Evolutionary conservation across 768 basidiomycete genomes (phyloP), one percentile per base, ranked within the genome.

Genomic region (Boletus reticuloceps): DNA sequence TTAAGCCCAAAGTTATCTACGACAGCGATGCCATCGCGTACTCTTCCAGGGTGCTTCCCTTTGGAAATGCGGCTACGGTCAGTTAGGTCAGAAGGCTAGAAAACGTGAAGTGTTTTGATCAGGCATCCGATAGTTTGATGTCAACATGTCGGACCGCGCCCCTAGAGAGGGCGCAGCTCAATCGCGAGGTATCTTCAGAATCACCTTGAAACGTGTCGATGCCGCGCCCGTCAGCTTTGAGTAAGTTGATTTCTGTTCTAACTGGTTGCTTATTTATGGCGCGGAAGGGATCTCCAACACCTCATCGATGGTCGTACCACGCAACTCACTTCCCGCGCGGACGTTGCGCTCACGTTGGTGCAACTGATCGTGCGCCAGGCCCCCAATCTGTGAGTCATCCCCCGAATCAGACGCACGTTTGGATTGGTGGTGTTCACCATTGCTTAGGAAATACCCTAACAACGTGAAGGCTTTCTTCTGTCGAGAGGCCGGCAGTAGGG

Each of bases 351-450:
- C 0, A 83, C 79, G 37, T 60, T 83, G 1, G 51, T 83, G 0
- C 81, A 83, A 43, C 64, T 83, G 2, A 71, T 83, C 12, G 55
- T 83, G 2, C 74, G 80, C 0, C 81, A 82, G 50, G 74, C 67
- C 0, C 72, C 76, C 0, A 82, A 82, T 36, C 57, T 75, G 81
- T 79, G 50, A 29, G 75, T 69, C 25, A 14, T 51, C 44, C 43
- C 31, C 42, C n/a, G 16, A 38, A 25, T 25, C n/a, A 9, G 32
- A 20, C 19, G 14, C 49, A 12, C 19, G 39, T 49, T 42, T 1
- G 11, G 42, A 31, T 19, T 6, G 14, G 22, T 17, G 42, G 17
- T 39, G 19, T 42, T 58, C 25, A 50, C 31, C 9, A 1, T 55
- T n/a, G 10, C 22, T 41, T 40, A 81, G 80, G 8, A 67, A 72